Base-by-base conservation (phyloP, 768 basidiomycete genomes). In the Albatrellus ellisii region DNA sequence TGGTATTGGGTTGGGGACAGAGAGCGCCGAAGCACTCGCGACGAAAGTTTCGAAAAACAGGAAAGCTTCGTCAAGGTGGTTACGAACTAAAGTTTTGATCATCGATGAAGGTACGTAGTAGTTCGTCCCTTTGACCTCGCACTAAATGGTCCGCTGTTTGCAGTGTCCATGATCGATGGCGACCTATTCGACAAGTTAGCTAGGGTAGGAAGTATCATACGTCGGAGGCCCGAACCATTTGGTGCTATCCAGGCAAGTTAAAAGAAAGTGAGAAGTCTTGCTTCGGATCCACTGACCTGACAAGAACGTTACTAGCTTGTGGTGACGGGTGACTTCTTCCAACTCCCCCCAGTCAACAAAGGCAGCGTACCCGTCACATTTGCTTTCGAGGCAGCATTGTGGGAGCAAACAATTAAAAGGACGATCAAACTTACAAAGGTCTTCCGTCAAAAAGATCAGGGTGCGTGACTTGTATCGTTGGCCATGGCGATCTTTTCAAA, bases 81-180 rank as follows among this genome's bases (percentile, higher is more conserved):
- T 68, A 43, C 69, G 89, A 42, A 88, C 89, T 1, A 81, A 78
- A 55, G 87, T 89, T 4, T 69, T 88, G 25, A 83, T 88, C 41
- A 74, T 88, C 31, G 85, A 87, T 44, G 85, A 88, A 75, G 72
- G 85, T 82, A 42, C 32, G 59, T 44, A 36, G 0, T 25, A 15
- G 29, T 44, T 9, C 46, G 39, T 46, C 41, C 15, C 24, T 27
- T 44, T 24, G 28, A 22, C 38, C 21, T 29, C 38, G 24, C 18
- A 38, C 33, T 49, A 15, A 32, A n/a, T n/a, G n/a, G n/a, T n/a
- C n/a, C n/a, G 28, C 11, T 37, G 36, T 26, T 7, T 10, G 6
- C 45, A 99, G 94, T 99, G 9, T 98, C 95, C 1, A 99, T 99
- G 95, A 72, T 99, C 7, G 94, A 98, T 41, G 91, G 85, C 1